phyloP scores from a whole-genome alignment of 257 asterid genomes.

The Solanum infundibuliforme region DNA sequence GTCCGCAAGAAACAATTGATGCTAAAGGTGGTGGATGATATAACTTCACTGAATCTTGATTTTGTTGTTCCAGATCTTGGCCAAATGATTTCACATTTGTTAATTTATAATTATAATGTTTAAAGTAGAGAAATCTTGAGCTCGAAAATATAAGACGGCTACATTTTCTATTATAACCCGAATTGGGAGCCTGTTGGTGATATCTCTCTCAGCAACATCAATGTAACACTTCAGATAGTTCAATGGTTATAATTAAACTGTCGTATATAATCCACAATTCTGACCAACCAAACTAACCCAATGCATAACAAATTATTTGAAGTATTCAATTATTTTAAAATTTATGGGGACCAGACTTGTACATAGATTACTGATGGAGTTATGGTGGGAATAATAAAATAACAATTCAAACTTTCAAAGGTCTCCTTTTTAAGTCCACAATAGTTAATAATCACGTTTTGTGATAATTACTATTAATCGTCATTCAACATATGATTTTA shows the following conservation, averaged over 20 bases:
- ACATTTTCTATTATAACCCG: not conserved
- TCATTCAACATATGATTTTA: not conserved
- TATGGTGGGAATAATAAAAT: not conserved
- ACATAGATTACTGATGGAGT: not conserved
- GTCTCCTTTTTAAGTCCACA: not conserved
- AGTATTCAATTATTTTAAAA: not conserved
- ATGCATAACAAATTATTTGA: not conserved
- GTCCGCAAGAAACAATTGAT: not conserved
- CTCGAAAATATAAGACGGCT: not conserved
- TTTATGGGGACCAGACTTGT: not conserved
- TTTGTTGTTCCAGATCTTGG: not conserved
- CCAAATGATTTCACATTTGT: not conserved
- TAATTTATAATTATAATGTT: not conserved
- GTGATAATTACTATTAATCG: not conserved
- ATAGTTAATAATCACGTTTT: not conserved
- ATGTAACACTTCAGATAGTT: not conserved
- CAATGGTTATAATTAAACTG: not conserved
- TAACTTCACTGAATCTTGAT: not conserved
- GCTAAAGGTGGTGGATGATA: not conserved
- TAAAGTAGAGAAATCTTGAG: not conserved
- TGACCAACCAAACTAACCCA: not conserved
- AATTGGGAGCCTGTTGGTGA: not conserved
- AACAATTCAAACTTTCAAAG: not conserved
- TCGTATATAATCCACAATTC: not conserved
- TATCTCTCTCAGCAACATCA: not conserved